Evolutionary conservation across 768 basidiomycete genomes (phyloP).

Genomic region (Agaricus sinodeliciosus): DNA sequence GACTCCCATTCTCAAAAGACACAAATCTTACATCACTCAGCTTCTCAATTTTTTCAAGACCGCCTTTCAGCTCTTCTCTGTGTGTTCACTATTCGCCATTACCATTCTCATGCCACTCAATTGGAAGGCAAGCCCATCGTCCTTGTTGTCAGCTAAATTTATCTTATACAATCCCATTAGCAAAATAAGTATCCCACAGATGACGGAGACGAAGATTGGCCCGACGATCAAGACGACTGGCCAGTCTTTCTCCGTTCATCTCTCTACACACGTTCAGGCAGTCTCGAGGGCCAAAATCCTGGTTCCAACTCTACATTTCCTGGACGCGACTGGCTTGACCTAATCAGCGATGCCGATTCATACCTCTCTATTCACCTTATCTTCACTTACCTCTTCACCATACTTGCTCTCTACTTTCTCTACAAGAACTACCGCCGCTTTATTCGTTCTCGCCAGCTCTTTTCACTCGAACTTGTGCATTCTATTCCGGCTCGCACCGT

Average conservation of each 20-base stretch:
- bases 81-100: conserved; percentile 77
- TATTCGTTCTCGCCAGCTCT: conserved; percentile 86
- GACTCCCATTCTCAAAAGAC: background rate
- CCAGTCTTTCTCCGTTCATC: conserved; percentile 24
- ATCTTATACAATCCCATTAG: conserved; percentile 25
- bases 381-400: conserved; percentile 92
- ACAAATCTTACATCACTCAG: conserved; percentile 29
- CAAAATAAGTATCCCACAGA: conserved; percentile 62
- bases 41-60: conserved; percentile 94
- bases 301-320: conserved; percentile 6
- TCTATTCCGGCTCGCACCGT: conserved; percentile 93
- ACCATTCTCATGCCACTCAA: conserved; percentile 94
- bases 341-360: conserved; percentile 85
- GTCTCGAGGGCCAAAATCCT: background rate
- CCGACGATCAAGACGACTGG: conserved; percentile 39
- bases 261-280: conserved; percentile 11
- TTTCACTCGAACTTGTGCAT: conserved; percentile 90
- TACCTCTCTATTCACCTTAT: conserved; percentile 85
- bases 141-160: conserved; percentile 1
- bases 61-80: conserved; percentile 86
- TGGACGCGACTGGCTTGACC: conserved; percentile 66
- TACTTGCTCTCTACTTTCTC: conserved; percentile 79
- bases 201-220: conserved; percentile 41
- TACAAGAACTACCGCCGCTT: conserved; percentile 87
- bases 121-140: conserved; percentile 58